phyloP scores from a whole-genome alignment of 2,329 filamentous ascomycete species.

The Fusarium equiseti region DNA sequence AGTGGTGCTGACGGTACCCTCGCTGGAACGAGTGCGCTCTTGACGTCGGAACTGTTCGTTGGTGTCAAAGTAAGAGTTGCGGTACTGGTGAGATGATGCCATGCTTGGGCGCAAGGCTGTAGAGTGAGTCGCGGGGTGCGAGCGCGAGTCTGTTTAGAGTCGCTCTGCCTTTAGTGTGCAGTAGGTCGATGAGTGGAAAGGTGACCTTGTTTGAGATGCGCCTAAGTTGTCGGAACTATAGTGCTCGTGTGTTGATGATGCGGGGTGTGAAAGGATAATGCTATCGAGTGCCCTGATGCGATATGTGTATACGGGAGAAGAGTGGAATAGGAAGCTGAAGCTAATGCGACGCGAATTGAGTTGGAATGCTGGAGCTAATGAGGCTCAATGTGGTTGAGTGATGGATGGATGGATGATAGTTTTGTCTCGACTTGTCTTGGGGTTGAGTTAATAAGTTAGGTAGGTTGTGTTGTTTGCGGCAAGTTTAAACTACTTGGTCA shows the following conservation, averaged over 20 bases:
- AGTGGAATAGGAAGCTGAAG: constrained; percentile 8
- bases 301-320: constrained; percentile 25
- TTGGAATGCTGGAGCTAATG: constrained; percentile 23
- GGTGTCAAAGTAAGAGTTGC: constrained; percentile 65
- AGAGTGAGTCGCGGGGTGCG: constrained; percentile 24
- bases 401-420: constrained; percentile 1
- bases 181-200: background rate
- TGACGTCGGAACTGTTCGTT: constrained; percentile 58
- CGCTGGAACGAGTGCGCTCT: constrained; percentile 77
- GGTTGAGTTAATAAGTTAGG: constrained; percentile 12
- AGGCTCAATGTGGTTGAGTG: constrained; percentile 14
- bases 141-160: constrained; percentile 38
- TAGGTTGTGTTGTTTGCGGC: constrained; percentile 32
- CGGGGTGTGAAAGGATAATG: constrained; percentile 31
- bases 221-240: constrained; percentile 8
- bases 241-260: constrained; percentile 32
- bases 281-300: constrained; percentile 30
- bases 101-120: constrained; percentile 54
- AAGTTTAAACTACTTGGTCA: constrained; percentile 33
- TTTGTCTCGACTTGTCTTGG: constrained; percentile 13
- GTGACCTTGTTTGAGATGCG: constrained; percentile 13
- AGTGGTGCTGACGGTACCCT: constrained; percentile 89
- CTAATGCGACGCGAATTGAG: constrained; percentile 1
- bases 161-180: constrained; percentile 15
- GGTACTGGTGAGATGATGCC: constrained; percentile 67